These are phyloP conservation scores for Nasturtium officinale DNA, from an alignment of 345 rosid species.

Conservation along the genomic window DNA sequence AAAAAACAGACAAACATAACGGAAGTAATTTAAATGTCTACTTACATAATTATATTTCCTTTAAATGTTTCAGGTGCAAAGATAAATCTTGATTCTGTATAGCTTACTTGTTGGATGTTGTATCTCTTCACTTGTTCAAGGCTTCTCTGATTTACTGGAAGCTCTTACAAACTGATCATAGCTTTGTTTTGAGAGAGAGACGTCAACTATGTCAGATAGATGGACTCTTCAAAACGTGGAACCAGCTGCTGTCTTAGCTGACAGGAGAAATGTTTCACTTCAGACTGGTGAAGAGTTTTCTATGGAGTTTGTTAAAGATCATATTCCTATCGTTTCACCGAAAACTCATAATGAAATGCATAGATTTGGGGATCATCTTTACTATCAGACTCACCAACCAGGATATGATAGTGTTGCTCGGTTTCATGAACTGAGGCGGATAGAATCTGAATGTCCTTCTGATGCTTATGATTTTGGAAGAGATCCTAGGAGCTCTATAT, in stretches of 20 bases:
- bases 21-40: not conserved
- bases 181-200: slow-evolving; percentile 40
- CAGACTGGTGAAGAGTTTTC: slow-evolving; percentile 72
- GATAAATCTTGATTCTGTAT: slow-evolving; percentile 2
- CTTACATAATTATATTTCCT: not conserved
- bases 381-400: slow-evolving; percentile 46
- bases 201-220: slow-evolving; percentile 41
- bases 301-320: slow-evolving; percentile 63
- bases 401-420: slow-evolving; percentile 51
- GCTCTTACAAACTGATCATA: slow-evolving; percentile 13
- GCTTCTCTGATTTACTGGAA: slow-evolving; percentile 21
- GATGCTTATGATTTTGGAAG: slow-evolving; percentile 53
- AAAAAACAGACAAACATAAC: too few relatives aligned
- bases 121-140: not conserved
- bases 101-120: not conserved
- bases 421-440: slow-evolving; percentile 60
- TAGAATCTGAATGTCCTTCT: slow-evolving; percentile 55
- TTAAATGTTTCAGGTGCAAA: slow-evolving; percentile 15
- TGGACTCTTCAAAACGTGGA: slow-evolving; percentile 43
- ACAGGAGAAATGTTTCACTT: slow-evolving; percentile 48
- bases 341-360: slow-evolving; percentile 35
- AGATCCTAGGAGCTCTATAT: slow-evolving; percentile 44
- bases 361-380: slow-evolving; percentile 36
- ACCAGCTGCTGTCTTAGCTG: slow-evolving; percentile 31
- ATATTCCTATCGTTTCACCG: slow-evolving; percentile 28